Evolutionary conservation across 2,329 filamentous ascomycete genomes (phyloP).

Genomic region (Lachnellula hyalina): DNA sequence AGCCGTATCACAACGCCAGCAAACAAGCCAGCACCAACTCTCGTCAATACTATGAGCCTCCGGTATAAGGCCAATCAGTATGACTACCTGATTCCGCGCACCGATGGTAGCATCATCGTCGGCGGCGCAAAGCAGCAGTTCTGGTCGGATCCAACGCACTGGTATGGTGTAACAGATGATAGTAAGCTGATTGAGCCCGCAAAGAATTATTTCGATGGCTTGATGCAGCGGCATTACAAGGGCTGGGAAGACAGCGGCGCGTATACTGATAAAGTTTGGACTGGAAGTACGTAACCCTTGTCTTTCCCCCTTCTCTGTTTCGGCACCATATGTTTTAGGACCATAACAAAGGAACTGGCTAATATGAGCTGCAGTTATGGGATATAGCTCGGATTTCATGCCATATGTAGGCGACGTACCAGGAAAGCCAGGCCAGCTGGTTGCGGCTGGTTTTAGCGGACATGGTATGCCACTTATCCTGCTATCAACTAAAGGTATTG

Average conservation of each 20-base stretch:
- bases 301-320: neutral
- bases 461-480: constrained; percentile 47
- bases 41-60: constrained; percentile 2
- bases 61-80: constrained; percentile 45
- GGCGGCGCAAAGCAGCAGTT: constrained; percentile 38
- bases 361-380: constrained; percentile 34
- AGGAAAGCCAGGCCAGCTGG: constrained; percentile 34
- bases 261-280: constrained; percentile 28
- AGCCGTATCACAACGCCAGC: constrained; percentile 21
- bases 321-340: neutral
- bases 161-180: constrained; percentile 45
- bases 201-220: constrained; percentile 40
- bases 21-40: neutral
- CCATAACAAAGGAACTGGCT: neutral
- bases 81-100: constrained; percentile 38
- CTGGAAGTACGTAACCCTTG: constrained; percentile 9
- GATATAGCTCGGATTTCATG: constrained; percentile 37
- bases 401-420: constrained; percentile 43
- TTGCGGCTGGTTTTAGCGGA: constrained; percentile 46
- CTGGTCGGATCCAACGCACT: constrained; percentile 32
- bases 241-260: constrained; percentile 44
- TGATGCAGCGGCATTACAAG: constrained; percentile 43
- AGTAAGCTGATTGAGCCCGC: constrained; percentile 38
- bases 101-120: constrained; percentile 32
- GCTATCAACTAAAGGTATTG: constrained; percentile 36